A percentile compares a stretch with the other conserved stretches of the same genome.
Conservation (phyloP, 2,329 filamentous ascomycete species). For the Fusarium sp. region DNA sequence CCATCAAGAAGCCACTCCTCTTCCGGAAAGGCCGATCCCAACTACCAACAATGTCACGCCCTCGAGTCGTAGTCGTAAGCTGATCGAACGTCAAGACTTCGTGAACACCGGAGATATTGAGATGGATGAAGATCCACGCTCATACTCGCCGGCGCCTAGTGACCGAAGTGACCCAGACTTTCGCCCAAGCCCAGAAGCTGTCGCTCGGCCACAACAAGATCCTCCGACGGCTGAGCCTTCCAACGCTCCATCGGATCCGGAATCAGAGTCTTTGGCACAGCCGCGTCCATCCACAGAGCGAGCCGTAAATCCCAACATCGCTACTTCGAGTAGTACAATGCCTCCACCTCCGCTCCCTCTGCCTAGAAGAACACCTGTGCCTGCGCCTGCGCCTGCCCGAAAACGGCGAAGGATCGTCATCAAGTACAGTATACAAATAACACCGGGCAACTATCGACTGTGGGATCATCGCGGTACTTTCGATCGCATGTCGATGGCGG, state of each 20-base stretch:
- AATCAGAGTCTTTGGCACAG: accelerated
- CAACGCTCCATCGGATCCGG: accelerated
- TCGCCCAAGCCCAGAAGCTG: not conserved
- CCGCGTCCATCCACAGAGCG: not conserved
- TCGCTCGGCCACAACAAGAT: too few relatives aligned
- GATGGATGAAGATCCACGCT: not conserved
- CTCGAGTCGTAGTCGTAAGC: not conserved
- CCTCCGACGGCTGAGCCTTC: accelerated
- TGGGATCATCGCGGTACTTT: conserved; percentile 7
- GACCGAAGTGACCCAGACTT: not conserved
- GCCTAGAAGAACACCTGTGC: not conserved
- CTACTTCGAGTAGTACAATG: not conserved
- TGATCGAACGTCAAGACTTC: not conserved
- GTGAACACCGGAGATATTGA: not conserved
- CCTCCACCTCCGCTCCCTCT: conserved; percentile 6
- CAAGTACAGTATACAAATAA: conserved; percentile 10
- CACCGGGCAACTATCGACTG: not conserved
- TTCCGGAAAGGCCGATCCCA: accelerated
- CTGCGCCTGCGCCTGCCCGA: not conserved
- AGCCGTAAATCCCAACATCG: not conserved
- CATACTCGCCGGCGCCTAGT: not conserved
- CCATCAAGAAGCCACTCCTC: accelerated
- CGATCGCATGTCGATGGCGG: not conserved
- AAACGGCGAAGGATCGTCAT: not conserved
- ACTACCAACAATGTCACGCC: not conserved